Evolutionary conservation across 2,329 filamentous ascomycete species (phyloP), one percentile per base, ranked within the genome.

Genomic region (Alternaria arborescens): DNA sequence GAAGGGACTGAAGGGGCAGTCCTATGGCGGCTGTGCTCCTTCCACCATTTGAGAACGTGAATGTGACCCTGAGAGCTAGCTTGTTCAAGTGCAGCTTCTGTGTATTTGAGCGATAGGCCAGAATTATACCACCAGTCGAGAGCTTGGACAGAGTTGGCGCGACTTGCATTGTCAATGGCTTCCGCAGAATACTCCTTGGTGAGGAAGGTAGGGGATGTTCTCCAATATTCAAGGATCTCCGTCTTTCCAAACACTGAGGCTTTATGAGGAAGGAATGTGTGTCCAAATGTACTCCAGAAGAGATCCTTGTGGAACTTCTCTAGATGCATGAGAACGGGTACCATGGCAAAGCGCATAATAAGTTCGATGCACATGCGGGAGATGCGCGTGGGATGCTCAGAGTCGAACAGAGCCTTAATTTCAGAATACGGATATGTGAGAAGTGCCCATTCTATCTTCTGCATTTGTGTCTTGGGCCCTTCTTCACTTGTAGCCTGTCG

Each of bases 1-100:
- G 67, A 60, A 2, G 68, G 47, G 3, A 61, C 53, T 6, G 63
- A 54, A n/a, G 69, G 62, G n/a, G 76, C 70, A 16, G 64, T 64
- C 6, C 80, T 76, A 55, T 81, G 80, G 1, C 79, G 79, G 43
- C 89, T 84, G 71, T 89, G 88, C 61, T 90, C 86, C 69, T 92
- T 91, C 94, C 94, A 98, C 94, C 94, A 98, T 70, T 96, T 90
- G 1, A 98, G 85, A 1, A 97, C 93, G 7, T 88, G 82, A n/a
- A 97, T 84, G 66, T 95, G 91, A 8, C 94, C 93, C 71, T 92
- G 90, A 4, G 89, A 89, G 60, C 91, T 94, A 30, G 94, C 94
- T 71, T 94, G 91, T 78, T 97, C 94, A 18, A 98, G 86, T 0
- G 94, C 92, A 5, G 89, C 86, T 76, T 97, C 93, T 11, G 91